Conservation (phyloP, 2,329 filamentous ascomycete genomes). For the Ampelomyces quisqualis region DNA sequence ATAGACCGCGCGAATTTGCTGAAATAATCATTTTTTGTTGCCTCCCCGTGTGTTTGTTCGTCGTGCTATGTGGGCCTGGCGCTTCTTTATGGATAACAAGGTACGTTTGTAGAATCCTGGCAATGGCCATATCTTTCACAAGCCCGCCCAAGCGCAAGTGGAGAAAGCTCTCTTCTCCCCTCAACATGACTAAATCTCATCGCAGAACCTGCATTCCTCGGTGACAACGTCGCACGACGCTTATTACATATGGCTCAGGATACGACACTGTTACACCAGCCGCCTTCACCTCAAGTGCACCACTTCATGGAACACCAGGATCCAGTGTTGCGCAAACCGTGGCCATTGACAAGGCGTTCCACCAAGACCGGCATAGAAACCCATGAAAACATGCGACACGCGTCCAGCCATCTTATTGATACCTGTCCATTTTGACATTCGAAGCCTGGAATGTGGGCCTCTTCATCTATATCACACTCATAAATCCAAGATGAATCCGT, state of each 20-base stretch:
- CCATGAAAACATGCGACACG: too few relatives aligned
- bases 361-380: too few relatives aligned
- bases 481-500: neutral
- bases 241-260: neutral
- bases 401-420: neutral
- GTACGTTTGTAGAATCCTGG: neutral
- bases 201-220: neutral
- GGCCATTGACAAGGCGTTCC: too few relatives aligned
- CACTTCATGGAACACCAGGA: too few relatives aligned
- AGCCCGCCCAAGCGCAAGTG: too few relatives aligned
- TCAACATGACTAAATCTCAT: neutral
- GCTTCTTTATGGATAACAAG: neutral
- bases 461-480: neutral
- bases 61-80: neutral
- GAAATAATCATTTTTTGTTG: conserved; percentile 4
- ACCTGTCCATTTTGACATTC: neutral
- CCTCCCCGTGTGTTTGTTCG: neutral
- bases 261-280: too few relatives aligned
- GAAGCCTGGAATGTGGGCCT: neutral
- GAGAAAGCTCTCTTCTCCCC: too few relatives aligned
- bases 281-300: too few relatives aligned
- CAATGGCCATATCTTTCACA: too few relatives aligned
- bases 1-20: neutral
- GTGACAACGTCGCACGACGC: neutral
- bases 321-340: too few relatives aligned